These are phyloP conservation scores for Pogostemon cablin DNA, from an alignment of 257 asterid genomes.

Conservation along the genomic window DNA sequence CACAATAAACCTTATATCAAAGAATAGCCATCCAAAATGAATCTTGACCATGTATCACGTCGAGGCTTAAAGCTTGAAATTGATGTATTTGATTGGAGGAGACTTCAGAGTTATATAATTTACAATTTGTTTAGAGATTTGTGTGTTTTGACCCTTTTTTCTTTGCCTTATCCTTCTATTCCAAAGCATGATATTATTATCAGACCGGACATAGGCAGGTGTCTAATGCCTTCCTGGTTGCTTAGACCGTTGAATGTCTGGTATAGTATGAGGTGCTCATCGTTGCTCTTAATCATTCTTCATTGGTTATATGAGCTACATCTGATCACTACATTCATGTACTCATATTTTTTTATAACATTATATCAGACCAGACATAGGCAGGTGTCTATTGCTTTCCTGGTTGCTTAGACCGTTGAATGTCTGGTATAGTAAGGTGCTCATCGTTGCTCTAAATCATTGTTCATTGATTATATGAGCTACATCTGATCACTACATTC, in stretches of 20 bases:
- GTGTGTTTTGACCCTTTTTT: background rate
- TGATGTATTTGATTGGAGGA: background rate
- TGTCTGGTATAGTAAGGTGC: conserved; percentile 37
- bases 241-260: conserved; percentile 48
- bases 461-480: conserved; percentile 34
- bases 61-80: background rate
- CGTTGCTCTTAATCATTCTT: conserved; percentile 34
- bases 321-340: conserved; percentile 35
- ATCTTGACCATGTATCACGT: background rate
- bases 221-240: conserved; percentile 39
- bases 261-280: conserved; percentile 33
- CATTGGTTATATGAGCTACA: conserved; percentile 40
- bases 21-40: too few relatives aligned
- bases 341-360: background rate
- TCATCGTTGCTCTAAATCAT: conserved; percentile 39
- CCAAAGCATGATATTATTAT: background rate
- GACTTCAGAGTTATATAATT: background rate
- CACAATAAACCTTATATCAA: background rate
- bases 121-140: too few relatives aligned
- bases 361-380: conserved; percentile 30
- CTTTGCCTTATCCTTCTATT: background rate
- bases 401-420: conserved; percentile 48
- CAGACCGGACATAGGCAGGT: conserved; percentile 42
- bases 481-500: conserved; percentile 42
- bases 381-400: conserved; percentile 39